Evolutionary conservation across 768 basidiomycete species (phyloP).

Genomic region (Kwoniella dejecticola): DNA sequence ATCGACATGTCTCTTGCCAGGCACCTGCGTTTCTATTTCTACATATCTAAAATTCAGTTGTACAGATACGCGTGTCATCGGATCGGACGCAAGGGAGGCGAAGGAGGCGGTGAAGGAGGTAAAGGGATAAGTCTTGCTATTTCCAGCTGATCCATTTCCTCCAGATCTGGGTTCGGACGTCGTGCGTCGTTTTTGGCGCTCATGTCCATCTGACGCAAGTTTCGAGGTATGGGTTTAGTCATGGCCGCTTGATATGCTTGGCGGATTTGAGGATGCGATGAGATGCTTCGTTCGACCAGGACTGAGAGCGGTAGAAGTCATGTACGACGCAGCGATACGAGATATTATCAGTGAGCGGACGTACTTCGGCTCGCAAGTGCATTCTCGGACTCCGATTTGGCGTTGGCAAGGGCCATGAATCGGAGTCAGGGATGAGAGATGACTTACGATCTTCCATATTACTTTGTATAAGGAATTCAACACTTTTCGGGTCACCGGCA

Average conservation of each 20-base stretch:
- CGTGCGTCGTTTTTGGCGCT: too few species aligned
- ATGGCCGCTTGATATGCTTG: conserved; percentile 27
- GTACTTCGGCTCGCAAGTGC: too few species aligned
- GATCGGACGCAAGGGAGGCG: background rate
- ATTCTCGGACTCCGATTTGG: too few species aligned
- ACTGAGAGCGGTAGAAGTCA: too few species aligned
- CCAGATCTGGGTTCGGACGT: background rate
- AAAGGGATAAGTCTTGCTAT: conserved; percentile 35
- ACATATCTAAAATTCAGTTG: too few species aligned
- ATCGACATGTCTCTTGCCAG: background rate
- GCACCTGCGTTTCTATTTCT: background rate
- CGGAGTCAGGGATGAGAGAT: too few species aligned
- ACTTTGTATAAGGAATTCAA: conserved; percentile 15
- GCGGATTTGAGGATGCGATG: conserved; percentile 34
- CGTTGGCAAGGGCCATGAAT: too few species aligned
- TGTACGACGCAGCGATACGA: too few species aligned
- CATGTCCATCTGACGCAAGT: too few species aligned
- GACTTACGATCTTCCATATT: conserved; percentile 30
- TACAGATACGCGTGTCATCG: too few species aligned
- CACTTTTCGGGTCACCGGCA: conserved; percentile 6
- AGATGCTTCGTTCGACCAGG: conserved; percentile 34
- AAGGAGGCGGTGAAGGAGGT: conserved; percentile 38
- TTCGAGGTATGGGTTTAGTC: background rate
- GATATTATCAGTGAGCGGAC: too few species aligned
- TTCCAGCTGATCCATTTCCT: background rate